Conservation (phyloP, 2,329 filamentous ascomycete genomes). For the Leptographium lundbergii region DNA sequence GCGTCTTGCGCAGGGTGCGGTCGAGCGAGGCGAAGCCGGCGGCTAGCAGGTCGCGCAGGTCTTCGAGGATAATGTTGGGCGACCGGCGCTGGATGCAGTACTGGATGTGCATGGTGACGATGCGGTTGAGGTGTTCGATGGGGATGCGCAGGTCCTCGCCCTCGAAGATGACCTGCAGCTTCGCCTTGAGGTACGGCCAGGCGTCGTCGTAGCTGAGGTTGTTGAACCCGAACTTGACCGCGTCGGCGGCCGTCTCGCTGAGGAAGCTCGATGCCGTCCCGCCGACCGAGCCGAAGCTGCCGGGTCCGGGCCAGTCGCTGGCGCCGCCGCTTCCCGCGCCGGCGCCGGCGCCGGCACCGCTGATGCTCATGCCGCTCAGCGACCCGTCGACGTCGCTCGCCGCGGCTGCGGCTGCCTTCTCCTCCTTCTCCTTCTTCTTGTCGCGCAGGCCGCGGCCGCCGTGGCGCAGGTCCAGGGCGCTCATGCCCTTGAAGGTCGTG, state of each 20-base stretch:
- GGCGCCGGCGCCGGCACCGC: neutral
- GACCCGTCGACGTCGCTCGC: neutral
- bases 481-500: constrained; percentile 69
- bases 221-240: constrained; percentile 49
- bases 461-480: constrained; percentile 65
- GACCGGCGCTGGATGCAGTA: constrained; percentile 63
- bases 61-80: constrained; percentile 60
- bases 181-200: constrained; percentile 68
- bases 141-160: constrained; percentile 69
- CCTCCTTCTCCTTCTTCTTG: constrained; percentile 65
- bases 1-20: constrained; percentile 62
- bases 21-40: constrained; percentile 81
- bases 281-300: constrained; percentile 31
- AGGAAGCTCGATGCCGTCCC: constrained; percentile 30
- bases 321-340: constrained; percentile 14
- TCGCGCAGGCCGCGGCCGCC: constrained; percentile 65
- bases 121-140: constrained; percentile 70
- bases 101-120: constrained; percentile 68
- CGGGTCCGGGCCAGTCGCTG: constrained; percentile 38
- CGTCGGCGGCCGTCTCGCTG: constrained; percentile 36
- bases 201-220: constrained; percentile 67
- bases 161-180: constrained; percentile 66
- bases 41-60: constrained; percentile 60
- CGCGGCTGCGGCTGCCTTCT: constrained; percentile 18
- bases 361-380: constrained; percentile 23